Base-by-base conservation (phyloP, 2,329 filamentous ascomycete genomes). In the Hirsutella minnesotensis region DNA sequence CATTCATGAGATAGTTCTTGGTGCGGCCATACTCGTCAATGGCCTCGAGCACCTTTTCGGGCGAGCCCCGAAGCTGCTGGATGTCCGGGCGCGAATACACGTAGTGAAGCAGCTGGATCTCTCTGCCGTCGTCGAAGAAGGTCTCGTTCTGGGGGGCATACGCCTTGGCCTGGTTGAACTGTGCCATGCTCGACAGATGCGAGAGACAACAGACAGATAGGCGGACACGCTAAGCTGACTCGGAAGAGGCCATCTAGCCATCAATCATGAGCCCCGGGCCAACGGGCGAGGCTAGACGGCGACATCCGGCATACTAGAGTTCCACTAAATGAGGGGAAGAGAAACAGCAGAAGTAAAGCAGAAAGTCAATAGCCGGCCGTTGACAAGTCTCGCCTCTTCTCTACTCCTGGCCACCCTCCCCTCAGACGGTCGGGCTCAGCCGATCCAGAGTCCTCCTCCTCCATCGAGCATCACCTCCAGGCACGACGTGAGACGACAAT, bases 71-170 rank as follows among this genome's bases (percentile, higher is more conserved):
- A 43, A 88, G 70, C 41, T 77, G 64, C 3, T 81, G 73, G 22
- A 85, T 60, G 46, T 81, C 67, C 1, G 76, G 68, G 31, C 77
- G 75, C 42, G 60, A 64, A 58, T 81, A 82, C 43, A 90, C 66
- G 56, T 75, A 86, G 48, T 83, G 76, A 5, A 89, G 67, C 4
- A 90, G 70, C 52, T 84, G 79, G 45, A 82, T 75, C 56, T 90
- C 85, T 19, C 83, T 75, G 16, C 83, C 83, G 57, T 87, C 83
- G 50, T 86, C 76, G 47, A 73, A 76, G 67, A 60, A 70, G 18
- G 63, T 53, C 9, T 66, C 63, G 38, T 62, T 64, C 47, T 69
- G 65, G 36, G 58, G 55, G 40, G 56, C 59, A 41, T 70, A 70
- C 4, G 65, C 64, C 46, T 62, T 62, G 19, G 55, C 55, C 13